A percentile compares a stretch with the other conserved stretches of the same genome.
These are phyloP conservation scores for Calonectria henricotiae DNA, from an alignment of 2,329 filamentous ascomycete species.

Conservation along the genomic window DNA sequence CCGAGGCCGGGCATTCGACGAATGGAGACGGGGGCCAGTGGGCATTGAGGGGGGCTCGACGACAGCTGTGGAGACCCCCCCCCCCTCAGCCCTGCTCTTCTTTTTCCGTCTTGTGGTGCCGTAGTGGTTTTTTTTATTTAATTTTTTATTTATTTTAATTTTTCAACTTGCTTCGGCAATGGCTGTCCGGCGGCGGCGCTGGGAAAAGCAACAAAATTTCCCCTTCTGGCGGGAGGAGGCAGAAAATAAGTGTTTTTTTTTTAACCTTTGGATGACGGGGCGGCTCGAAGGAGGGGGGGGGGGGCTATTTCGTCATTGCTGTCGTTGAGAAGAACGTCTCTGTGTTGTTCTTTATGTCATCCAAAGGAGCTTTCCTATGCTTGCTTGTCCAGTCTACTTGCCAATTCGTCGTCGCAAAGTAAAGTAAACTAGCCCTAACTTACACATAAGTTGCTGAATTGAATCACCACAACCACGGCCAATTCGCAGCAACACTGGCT, in stretches of 20 bases:
- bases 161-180: constrained; percentile 8
- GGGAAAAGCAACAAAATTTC: neutral
- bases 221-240: neutral
- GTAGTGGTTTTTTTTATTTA: neutral
- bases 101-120: neutral
- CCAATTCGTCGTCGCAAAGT: neutral
- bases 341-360: neutral
- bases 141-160: no score
- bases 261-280: neutral
- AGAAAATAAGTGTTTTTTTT: constrained; percentile 1
- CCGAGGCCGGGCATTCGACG: constrained; percentile 48
- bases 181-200: neutral
- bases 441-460: neutral
- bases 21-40: constrained; percentile 33
- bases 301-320: constrained; percentile 14
- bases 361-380: no score
- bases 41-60: neutral
- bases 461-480: neutral
- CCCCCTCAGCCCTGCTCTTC: neutral
- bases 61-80: constrained; percentile 13
- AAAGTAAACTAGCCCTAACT: neutral
- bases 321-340: neutral
- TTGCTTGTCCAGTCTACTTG: neutral
- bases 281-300: neutral
- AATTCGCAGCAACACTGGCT: constrained; percentile 9